Evolutionary conservation across 116 monocot species (phyloP), one percentile per base, ranked within the genome.

Genomic region (Trichopus zeylanicus): DNA sequence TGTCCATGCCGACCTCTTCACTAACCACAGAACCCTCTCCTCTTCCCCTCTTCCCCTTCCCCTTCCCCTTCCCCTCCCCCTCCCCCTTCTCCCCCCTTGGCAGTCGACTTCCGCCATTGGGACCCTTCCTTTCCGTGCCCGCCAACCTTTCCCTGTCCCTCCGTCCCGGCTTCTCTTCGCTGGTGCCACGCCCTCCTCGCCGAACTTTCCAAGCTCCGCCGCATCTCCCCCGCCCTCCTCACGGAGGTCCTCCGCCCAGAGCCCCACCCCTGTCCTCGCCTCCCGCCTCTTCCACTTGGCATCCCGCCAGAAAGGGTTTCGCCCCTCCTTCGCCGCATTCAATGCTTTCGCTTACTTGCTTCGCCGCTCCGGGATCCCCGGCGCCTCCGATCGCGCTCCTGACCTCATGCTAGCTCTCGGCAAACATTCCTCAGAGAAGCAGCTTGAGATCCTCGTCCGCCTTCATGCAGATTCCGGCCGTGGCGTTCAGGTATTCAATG

Each of bases 241-340:
- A 19, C 86, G 22, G 82, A 85, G 70, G 66, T 91, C 69, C 82
- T 91, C 74, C 68, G 72, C 31, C 42, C 72, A 16, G 76, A 69
- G 21, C 73, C 70, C 49, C 54, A 30, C 31, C 63, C 75, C 89
- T 11, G 18, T 68, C 7, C 57, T 89, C 61, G 57, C 80, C 57
- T 28, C 78, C 47, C 81, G 78, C 26, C 75, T 95, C 95, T 95
- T 95, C 70, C 75, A 76, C 68, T 90, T 80, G 83, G 87, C 90
- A 2, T 62, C 68, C 18, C 65, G 70, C 42, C 91, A 91, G 64
- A 81, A 79, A 58, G 71, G 74, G 16, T 98, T 77, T 69, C 57
- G 54, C 58, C 91, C 73, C 68, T 48, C 69, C 65, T 97, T 71
- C 67, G 67, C 95, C 55, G 68, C 79, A 38, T 90, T 78, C 81